A percentile compares a stretch with the other conserved stretches of the same genome.
phyloP scores from a whole-genome alignment of 768 basidiomycete genomes.

The Amanita fuliginea region DNA sequence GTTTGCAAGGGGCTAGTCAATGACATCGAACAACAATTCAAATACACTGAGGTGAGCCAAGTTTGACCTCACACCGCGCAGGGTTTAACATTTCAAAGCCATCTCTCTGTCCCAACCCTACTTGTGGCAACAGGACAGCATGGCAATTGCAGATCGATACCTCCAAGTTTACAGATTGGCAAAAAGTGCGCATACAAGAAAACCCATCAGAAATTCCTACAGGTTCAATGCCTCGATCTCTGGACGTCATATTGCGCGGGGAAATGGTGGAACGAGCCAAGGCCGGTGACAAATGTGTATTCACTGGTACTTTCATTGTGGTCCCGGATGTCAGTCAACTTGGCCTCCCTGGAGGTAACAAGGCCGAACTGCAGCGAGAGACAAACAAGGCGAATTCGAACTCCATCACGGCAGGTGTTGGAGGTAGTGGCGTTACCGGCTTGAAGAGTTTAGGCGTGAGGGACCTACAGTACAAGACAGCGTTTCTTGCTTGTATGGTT shows the following conservation, averaged over 20 bases:
- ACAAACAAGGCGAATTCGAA: slow-evolving; percentile 55
- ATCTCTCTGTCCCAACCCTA: slow-evolving; percentile 85
- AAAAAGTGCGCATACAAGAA: slow-evolving; percentile 98
- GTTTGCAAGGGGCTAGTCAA: slow-evolving; percentile 77
- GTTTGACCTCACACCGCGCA: background rate
- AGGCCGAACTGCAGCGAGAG: slow-evolving; percentile 83
- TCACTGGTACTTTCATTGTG: slow-evolving; percentile 96
- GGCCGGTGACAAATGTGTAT: slow-evolving; percentile 97
- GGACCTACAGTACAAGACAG: slow-evolving; percentile 97
- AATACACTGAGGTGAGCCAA: slow-evolving; percentile 82
- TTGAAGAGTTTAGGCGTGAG: slow-evolving; percentile 90
- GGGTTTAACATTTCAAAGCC: slow-evolving; percentile 42
- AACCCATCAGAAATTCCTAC: slow-evolving; percentile 98
- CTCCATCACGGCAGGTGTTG: slow-evolving; percentile 50
- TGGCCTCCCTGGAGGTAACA: slow-evolving; percentile 89
- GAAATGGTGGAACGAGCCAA: slow-evolving; percentile 99
- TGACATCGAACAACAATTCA: slow-evolving; percentile 98
- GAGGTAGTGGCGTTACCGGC: slow-evolving; percentile 81
- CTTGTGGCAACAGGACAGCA: slow-evolving; percentile 79
- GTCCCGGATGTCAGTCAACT: slow-evolving; percentile 97
- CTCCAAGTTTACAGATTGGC: slow-evolving; percentile 98
- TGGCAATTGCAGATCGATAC: slow-evolving; percentile 96
- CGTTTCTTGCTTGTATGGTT: slow-evolving; percentile 97
- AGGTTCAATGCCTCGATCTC: slow-evolving; percentile 93
- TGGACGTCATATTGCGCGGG: slow-evolving; percentile 90